Conservation (phyloP, 202 grass and related monocot genomes). For the Panicum virgatum region DNA sequence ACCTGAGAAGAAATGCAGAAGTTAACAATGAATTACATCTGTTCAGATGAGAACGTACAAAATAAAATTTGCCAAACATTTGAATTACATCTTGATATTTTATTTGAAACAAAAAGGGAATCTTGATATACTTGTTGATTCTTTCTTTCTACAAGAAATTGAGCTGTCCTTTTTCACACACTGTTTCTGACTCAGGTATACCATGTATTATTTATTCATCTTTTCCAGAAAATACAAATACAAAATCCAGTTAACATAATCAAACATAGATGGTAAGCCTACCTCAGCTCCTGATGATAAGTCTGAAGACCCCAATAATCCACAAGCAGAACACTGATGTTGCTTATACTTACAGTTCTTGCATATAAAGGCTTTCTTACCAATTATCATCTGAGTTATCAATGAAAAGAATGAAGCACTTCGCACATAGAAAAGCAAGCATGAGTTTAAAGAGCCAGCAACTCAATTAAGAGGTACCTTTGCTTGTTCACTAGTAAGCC, state of each 20-base stretch:
- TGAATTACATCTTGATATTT: constrained; percentile 21
- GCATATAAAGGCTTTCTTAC: constrained; percentile 60
- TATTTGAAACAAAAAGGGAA: constrained; percentile 15
- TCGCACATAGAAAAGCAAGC: neutral
- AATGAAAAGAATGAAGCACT: constrained; percentile 6
- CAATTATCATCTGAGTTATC: constrained; percentile 32
- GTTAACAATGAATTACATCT: constrained; percentile 15
- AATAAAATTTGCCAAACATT: neutral
- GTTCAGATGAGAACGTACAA: constrained; percentile 23
- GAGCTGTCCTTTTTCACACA: neutral
- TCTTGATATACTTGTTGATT: neutral
- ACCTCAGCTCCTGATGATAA: constrained; percentile 63
- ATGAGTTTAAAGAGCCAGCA: neutral
- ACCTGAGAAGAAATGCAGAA: constrained; percentile 43
- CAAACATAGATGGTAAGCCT: constrained; percentile 1
- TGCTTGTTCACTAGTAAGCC: constrained; percentile 41
- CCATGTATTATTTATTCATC: neutral
- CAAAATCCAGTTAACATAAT: constrained; percentile 2
- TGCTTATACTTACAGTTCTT: constrained; percentile 74
- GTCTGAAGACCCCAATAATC: constrained; percentile 70
- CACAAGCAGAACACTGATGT: constrained; percentile 84
- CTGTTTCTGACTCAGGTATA: neutral
- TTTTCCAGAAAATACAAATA: neutral
- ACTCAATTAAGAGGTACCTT: constrained; percentile 46
- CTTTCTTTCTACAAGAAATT: neutral